Evolutionary conservation across 2,329 filamentous ascomycete genomes (phyloP).

Genomic region (Cordyceps javanica): DNA sequence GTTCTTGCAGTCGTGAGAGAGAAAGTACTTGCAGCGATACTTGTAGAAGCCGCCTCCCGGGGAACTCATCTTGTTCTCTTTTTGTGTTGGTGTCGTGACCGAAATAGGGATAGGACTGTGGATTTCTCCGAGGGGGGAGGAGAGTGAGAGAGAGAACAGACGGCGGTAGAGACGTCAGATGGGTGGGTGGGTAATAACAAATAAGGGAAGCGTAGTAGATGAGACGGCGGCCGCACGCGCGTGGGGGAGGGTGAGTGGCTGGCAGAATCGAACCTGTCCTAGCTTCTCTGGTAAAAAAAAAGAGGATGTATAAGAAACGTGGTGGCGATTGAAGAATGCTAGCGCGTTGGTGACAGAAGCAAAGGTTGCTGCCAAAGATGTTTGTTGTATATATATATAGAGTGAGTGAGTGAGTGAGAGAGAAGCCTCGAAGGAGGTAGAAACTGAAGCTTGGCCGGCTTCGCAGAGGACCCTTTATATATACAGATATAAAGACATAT

Average conservation of each 20-base stretch:
- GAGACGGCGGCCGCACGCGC: too few relatives aligned
- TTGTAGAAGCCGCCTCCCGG: slow-evolving; percentile 43
- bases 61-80: slow-evolving; percentile 27
- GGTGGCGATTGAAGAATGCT: neutral
- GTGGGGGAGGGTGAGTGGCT: neutral
- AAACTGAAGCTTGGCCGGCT: neutral
- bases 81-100: too few relatives aligned
- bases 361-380: neutral
- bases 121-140: neutral
- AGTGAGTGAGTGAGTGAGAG: neutral
- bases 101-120: neutral
- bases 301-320: too few relatives aligned
- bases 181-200: neutral
- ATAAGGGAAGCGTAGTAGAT: neutral
- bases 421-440: neutral
- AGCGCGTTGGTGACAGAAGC: neutral
- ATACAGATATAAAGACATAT: neutral
- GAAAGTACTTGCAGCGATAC: slow-evolving; percentile 51
- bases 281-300: neutral
- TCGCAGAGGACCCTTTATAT: neutral
- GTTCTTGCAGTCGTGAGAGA: slow-evolving; percentile 44
- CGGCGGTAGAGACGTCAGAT: neutral
- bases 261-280: neutral
- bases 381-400: neutral
- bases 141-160: neutral